A percentile compares a stretch with the other conserved stretches of the same genome.
phyloP scores from a whole-genome alignment of 345 rosid genomes.

The Xanthoceras sorbifolium region DNA sequence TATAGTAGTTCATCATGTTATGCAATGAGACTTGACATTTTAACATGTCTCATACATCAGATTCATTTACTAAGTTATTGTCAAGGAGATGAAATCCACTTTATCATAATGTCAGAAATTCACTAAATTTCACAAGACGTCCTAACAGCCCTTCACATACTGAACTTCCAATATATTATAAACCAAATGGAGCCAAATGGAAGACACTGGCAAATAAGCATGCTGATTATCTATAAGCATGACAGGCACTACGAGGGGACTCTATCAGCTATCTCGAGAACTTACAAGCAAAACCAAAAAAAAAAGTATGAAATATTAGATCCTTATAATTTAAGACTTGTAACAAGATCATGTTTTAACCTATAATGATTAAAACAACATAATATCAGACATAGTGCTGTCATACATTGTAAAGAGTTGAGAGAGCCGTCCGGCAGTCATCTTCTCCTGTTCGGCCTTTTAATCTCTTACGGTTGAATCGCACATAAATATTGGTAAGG shows the following conservation, averaged over 20 bases:
- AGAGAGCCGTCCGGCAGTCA: constrained; percentile 87
- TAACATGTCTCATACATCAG: not conserved
- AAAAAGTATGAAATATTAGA: not conserved
- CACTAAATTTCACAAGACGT: not conserved
- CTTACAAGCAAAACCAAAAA: not conserved
- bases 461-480: constrained; percentile 95
- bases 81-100: not conserved
- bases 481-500: constrained; percentile 94
- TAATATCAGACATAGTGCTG: constrained; percentile 4
- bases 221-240: not conserved
- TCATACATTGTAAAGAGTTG: constrained; percentile 88
- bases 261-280: not conserved
- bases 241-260: not conserved
- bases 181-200: not conserved
- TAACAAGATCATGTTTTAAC: not conserved
- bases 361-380: constrained; percentile 9
- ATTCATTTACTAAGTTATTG: not conserved
- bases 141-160: not conserved
- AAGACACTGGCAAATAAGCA: not conserved
- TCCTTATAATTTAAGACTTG: not conserved
- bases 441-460: constrained; percentile 94
- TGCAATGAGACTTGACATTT: no score
- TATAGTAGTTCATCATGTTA: no score
- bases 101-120: not conserved
- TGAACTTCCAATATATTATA: not conserved